Conservation (phyloP, 1,139 yeast species). For the Hansenula sp. region DNA sequence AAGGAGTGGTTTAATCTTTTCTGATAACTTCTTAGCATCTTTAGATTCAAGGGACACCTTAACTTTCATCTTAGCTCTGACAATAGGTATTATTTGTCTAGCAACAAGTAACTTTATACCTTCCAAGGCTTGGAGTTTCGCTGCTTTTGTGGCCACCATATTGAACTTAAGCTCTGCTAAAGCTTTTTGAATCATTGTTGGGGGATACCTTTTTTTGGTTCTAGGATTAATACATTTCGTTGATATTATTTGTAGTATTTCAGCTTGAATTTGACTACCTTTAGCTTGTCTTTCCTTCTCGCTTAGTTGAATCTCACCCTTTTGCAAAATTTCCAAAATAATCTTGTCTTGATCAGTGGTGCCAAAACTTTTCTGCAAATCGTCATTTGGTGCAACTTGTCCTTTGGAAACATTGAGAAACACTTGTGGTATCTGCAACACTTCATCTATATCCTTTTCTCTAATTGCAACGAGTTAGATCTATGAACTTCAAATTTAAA, state of each 20-base stretch:
- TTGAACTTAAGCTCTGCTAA: conserved; percentile 77
- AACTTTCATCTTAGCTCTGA: conserved; percentile 90
- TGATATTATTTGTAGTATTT: conserved; percentile 76
- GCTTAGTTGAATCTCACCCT: conserved; percentile 92
- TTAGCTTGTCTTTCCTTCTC: conserved; percentile 88
- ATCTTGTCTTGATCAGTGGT: conserved; percentile 71
- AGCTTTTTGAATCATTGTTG: conserved; percentile 89
- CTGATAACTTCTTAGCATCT: conserved; percentile 47
- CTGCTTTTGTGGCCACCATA: conserved; percentile 70
- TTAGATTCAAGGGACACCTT: conserved; percentile 47
- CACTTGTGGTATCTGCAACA: conserved; percentile 91
- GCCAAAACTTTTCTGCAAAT: conserved; percentile 68
- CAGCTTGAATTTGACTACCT: conserved; percentile 72
- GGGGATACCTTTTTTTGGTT: conserved; percentile 88
- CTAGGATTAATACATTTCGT: conserved; percentile 90
- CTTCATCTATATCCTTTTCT: conserved; percentile 94
- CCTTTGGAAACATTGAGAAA: conserved; percentile 93
- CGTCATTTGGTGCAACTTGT: conserved; percentile 87
- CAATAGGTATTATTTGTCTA: conserved; percentile 85
- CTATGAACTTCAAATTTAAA: too few species aligned
- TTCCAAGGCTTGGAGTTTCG: conserved; percentile 87
- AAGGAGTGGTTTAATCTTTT: conserved; percentile 45
- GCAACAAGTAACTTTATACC: conserved; percentile 77
- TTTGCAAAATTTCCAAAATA: conserved; percentile 72
- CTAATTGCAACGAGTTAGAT: conserved; percentile 21